These are phyloP conservation scores for Vishniacozyma victoriae DNA, from an alignment of 768 basidiomycete genomes.

Conservation along the genomic window DNA sequence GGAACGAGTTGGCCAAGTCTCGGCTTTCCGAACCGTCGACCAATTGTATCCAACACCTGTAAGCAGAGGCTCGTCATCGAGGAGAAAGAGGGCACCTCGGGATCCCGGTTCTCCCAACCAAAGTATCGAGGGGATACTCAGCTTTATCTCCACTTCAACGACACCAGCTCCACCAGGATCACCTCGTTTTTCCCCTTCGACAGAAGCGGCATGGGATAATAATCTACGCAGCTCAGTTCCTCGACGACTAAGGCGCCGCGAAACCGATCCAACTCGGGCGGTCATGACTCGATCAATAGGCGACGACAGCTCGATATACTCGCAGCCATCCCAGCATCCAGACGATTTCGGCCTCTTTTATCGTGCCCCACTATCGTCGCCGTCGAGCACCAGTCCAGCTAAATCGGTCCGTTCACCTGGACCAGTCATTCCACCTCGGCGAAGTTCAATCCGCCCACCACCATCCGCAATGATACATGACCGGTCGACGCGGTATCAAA, in stretches of 20 bases:
- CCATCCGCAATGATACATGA: too few relatives aligned
- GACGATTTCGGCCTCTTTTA: background rate
- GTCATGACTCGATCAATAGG: background rate
- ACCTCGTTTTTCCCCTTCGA: background rate
- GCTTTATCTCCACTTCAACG: background rate
- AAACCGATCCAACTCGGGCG: slow-evolving; percentile 6
- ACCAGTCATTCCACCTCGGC: background rate
- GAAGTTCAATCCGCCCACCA: too few relatives aligned
- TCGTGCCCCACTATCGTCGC: background rate
- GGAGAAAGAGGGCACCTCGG: background rate
- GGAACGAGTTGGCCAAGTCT: too few relatives aligned
- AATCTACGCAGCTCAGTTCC: background rate
- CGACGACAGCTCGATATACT: background rate
- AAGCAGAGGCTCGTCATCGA: too few relatives aligned
- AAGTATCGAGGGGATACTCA: background rate
- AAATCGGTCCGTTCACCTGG: background rate
- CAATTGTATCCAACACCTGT: too few relatives aligned
- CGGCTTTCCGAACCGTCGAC: too few relatives aligned
- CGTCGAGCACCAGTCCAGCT: too few relatives aligned
- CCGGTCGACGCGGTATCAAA: too few relatives aligned
- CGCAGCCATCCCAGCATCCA: background rate
- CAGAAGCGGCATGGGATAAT: background rate
- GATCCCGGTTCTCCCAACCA: background rate
- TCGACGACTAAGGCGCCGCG: background rate
- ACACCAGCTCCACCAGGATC: background rate